Evolutionary conservation across 2,329 filamentous ascomycete species (phyloP), one percentile per base, ranked within the genome.

Genomic region (Curvularia verruculosa): DNA sequence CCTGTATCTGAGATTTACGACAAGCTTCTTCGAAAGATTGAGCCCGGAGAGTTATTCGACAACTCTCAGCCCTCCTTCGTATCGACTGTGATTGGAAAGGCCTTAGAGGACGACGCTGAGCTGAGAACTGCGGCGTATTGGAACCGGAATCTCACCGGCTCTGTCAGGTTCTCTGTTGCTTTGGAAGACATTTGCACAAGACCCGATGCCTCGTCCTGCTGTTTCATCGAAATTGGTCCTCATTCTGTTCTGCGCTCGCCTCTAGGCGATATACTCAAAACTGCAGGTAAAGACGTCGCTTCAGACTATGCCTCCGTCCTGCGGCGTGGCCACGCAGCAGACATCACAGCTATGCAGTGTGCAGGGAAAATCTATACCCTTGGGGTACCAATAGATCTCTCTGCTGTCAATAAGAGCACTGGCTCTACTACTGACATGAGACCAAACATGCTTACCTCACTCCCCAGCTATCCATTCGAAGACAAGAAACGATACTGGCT

Each of bases 191-290:
- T 50, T 5, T 58, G 46, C 13, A 31, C 24, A 18, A 41, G 28
- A 10, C 31, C 36, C 15, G 50, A 49, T 37, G 44, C 49, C 1
- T 53, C 54, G 7, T 47, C 49, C 4, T 53, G 54, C 26, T 31
- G 56, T 13, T 45, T 65, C 23, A 31, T 68, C 10, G 66, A 69
- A 43, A 57, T 69, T 5, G 67, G 67, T 6, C 64, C 65, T 31
- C 64, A 67, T 34, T 53, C 40, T 10, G 58, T 60, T 5, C 29
- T 69, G 18, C 54, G 57, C 26, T 55, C 59, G 13, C 59, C 64
- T 6, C 39, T 68, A 0, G 21, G 39, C 10, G 60, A 63, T 8
- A 52, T 59, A 1, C 21, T 66, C 19, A 58, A 52, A 23, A 13
- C 47, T 15, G 13, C 10, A 12, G 46, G 37, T 9, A 49, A 45